Evolutionary conservation across 352 stramenopile genomes (phyloP), one percentile per base, ranked within the genome.

Genomic region (Phytophthora tubulina): DNA sequence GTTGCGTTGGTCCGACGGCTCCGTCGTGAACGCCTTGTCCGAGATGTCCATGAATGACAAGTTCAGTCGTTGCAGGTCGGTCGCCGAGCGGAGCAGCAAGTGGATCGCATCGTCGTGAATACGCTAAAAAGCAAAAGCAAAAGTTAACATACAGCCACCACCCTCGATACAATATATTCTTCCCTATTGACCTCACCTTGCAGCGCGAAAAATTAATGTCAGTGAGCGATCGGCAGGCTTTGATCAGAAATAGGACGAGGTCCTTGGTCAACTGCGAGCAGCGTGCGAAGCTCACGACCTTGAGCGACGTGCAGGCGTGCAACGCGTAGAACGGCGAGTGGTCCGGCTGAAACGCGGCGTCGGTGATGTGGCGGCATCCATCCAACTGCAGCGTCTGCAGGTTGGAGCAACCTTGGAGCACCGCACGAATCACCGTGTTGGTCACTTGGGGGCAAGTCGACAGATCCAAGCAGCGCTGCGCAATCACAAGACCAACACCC

Each of bases 371-470:
- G 58, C 87, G 86, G 57, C 88, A 96, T 63, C 88, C 89, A 72
- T 95, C 90, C 41, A 96, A 73, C n/a, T 88, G 84, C 61, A 96
- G 72, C 39, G 81, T 89, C 77, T 95, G 86, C 49, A 96, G 75
- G 39, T 79, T 80, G 49, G 82, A 72, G 66, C 90, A 96, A 9
- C 88, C 87, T 56, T 95, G 90, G 35, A 96, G 70, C 56, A 96
- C 82, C 15, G 86, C 81, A 17, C 86, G 88, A 52, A 96, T 82
- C 52, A 96, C 88, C 5, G 87, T 87, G 74, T 96, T 96, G 73
- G 83, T 96, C 58, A 96, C 90, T 76, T 96, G 90, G n/a, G 79
- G 70, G 62, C 88, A 96, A 65, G 94, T 93, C 15, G 88, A 90
- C 17, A 96, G 70, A 71, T 96, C 87, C 53, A 96, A 75, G 49